Base-by-base conservation (phyloP, 2,329 filamentous ascomycete species). In the Grosmannia huntii region DNA sequence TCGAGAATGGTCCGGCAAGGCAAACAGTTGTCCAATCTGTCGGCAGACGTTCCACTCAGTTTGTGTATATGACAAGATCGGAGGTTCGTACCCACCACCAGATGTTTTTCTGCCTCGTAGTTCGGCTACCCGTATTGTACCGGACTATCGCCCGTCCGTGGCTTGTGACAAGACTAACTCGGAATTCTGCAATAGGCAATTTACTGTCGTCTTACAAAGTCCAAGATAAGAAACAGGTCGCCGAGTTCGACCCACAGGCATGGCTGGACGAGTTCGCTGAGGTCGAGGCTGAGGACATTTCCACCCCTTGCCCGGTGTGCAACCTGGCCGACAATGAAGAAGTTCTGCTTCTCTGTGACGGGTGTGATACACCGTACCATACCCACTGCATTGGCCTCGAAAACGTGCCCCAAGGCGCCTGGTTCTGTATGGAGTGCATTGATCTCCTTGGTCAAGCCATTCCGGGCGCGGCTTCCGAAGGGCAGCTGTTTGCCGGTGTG, bases 1-100 rank as follows among this genome's bases (percentile, higher is more conserved):
- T 65, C 87, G 87, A 66, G 89, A 90, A 65, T 99, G 94, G 94
- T 90, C 92, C 52, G 89, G 95, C 73, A 87, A 95, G 71, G 92
- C 94, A 63, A 99, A 97, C 73, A 96, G 91, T 69, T 99, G 94
- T 72, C 94, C 94, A 52, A 96, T 99, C 71, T 99, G 94, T 73
- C 88, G 94, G 65, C 87, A 89, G 66, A 84, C 81, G 62, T 97
- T 99, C 76, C 92, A 97, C 72, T 75, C 86, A 66, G 91, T 99
- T 64, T 84, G 94, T 69, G 84, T 99, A 61, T 87, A 87, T 71
- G 83, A 87, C 68, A 83, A 80, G 64, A 74, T 90, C 67, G 87
- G 89, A 77, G 89, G 90, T 94, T 50, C 10, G 61, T 62, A 5
- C 27, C 27, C 28, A n/a, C 25, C 11, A 44, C 41, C 28, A 21